phyloP scores from a whole-genome alignment of 176 grass and related monocot genomes.

The Avena sativa region DNA sequence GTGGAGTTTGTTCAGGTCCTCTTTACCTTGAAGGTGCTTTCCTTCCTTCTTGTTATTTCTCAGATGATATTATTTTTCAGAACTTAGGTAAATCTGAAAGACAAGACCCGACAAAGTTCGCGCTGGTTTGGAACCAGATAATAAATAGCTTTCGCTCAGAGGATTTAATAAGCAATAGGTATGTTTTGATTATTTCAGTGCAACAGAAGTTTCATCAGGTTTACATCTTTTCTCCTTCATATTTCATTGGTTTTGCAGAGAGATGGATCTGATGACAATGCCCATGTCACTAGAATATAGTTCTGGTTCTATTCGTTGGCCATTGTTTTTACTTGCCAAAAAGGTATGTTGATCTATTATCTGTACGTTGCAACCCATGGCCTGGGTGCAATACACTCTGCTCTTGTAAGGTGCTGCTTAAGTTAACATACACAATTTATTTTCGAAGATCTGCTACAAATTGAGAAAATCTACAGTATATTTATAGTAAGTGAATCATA shows the following conservation, averaged over 20 bases:
- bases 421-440: neutral
- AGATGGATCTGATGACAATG: conserved; percentile 96
- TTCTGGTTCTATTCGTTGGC: conserved; percentile 72
- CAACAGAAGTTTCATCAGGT: conserved; percentile 31
- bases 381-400: conserved; percentile 18
- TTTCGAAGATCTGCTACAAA: conserved; percentile 8
- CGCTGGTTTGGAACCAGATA: conserved; percentile 93
- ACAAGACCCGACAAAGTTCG: conserved; percentile 74
- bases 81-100: conserved; percentile 67
- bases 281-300: conserved; percentile 64
- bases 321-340: conserved; percentile 87
- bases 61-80: conserved; percentile 49
- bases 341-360: conserved; percentile 69
- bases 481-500: neutral
- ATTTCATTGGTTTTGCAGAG: conserved; percentile 59
- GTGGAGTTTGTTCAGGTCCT: conserved; percentile 51
- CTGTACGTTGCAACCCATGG: neutral
- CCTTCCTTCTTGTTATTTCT: conserved; percentile 32
- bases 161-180: conserved; percentile 95
- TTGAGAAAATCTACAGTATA: neutral
- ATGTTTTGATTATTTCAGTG: conserved; percentile 21
- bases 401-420: neutral
- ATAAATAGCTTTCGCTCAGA: conserved; percentile 80
- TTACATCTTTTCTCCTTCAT: conserved; percentile 1
- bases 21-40: conserved; percentile 39